phyloP scores from a whole-genome alignment of 2,329 filamentous ascomycete genomes.

The Curvularia verruculosa region DNA sequence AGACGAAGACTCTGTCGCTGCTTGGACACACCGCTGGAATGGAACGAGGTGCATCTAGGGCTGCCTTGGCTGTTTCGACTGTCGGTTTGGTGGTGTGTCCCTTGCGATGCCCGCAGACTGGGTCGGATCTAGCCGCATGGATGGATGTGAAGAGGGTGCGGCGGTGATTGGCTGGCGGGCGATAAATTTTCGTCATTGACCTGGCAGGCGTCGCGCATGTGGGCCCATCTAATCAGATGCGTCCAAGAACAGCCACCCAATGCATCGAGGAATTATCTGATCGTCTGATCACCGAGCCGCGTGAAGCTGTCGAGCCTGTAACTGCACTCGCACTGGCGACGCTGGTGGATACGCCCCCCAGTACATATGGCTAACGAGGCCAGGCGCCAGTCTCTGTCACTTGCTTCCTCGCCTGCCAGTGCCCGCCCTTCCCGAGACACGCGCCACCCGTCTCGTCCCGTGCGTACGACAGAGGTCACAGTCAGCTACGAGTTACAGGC shows the following conservation, averaged over 20 bases:
- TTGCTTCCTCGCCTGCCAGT: conserved; percentile 28
- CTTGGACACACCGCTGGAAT: neutral
- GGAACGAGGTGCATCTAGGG: too few relatives aligned
- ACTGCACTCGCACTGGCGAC: conserved; percentile 31
- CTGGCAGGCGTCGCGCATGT: neutral
- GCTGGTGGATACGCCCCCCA: conserved; percentile 26
- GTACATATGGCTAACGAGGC: conserved; percentile 35
- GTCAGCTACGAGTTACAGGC: conserved; percentile 43
- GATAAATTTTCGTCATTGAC: conserved; percentile 3
- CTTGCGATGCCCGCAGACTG: neutral
- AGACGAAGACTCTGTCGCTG: neutral
- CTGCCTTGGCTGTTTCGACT: too few relatives aligned
- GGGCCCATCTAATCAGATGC: conserved; percentile 36
- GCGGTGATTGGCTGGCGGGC: neutral
- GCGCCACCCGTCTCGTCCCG: conserved; percentile 24
- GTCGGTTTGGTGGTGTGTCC: neutral
- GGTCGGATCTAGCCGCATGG: neutral
- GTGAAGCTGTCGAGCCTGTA: conserved; percentile 31
- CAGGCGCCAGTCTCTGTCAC: conserved; percentile 20
- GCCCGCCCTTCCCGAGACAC: conserved; percentile 29
- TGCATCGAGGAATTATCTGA: conserved; percentile 28
- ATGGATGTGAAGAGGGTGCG: neutral
- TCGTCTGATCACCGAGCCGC: conserved; percentile 30
- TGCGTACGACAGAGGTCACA: conserved; percentile 30
- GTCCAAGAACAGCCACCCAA: neutral